Base-by-base conservation (phyloP, 2,329 filamentous ascomycete genomes). In the Plectosphaerella plurivora region DNA sequence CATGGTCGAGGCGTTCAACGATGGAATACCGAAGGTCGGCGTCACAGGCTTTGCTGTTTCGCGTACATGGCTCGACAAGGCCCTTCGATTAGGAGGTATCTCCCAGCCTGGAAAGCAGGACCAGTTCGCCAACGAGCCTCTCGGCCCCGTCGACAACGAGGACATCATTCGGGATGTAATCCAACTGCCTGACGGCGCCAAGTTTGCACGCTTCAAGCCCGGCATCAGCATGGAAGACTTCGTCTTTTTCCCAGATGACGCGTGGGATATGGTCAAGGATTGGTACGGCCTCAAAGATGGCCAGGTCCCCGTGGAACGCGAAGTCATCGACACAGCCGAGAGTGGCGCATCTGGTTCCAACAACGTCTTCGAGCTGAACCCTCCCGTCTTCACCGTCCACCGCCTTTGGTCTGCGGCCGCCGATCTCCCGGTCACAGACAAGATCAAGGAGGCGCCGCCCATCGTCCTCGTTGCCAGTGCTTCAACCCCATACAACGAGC, bases 111-210 rank as follows among this genome's bases (percentile, higher is more conserved):
- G 75, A 18, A 76, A 78, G 57, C 75, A 78, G 56, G 78, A 81
- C 55, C 88, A 88, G 56, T 72, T 77, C n/a, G 65, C 76, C 11
- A 79, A 86, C 53, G 79, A 83, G 5, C 61, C 72, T 8, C 79
- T 94, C 52, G 91, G 91, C 1, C 88, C 89, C 0, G 81, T 97
- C 33, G 91, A 97, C 73, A 97, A 97, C 65, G 84, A 88, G 1
- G 88, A 92, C 63, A 85, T 97, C 55, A 83, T 92, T 49, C 74
- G 85, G 54, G 78, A 85, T 56, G 75, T 78, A 36, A 73, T 85
- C 52, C 69, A 68, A 48, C 78, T 83, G 53, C 24, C 22, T 11
- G 42, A 51, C 14, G 73, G 72, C 45, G 69, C 72, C 14, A 73
- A 78, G 15, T 96, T 91, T 61, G 81, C 93, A 33, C 85, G 88